Evolutionary conservation across 2,329 filamentous ascomycete genomes (phyloP).

Genomic region (Pezicula carpinea): DNA sequence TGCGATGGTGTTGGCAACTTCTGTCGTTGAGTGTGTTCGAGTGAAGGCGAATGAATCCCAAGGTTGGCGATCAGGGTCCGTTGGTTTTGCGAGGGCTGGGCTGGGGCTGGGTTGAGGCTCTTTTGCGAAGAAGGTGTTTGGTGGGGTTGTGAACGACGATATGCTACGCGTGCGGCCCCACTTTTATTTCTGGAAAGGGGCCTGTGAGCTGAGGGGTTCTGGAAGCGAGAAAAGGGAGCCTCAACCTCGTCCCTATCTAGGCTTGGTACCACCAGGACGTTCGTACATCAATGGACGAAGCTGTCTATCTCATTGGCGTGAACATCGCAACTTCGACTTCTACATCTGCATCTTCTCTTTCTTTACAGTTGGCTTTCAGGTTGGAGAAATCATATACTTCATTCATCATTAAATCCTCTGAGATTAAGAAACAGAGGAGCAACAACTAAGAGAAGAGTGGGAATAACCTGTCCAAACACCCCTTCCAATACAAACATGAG

Average conservation of each 20-base stretch:
- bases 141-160: neutral
- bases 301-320: too few relatives aligned
- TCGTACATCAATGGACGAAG: too few relatives aligned
- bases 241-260: too few relatives aligned
- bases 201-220: neutral
- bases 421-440: neutral
- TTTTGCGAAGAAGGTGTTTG: neutral
- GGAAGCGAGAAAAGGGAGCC: neutral
- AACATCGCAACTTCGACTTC: too few relatives aligned
- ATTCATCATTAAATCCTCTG: neutral
- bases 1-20: slow-evolving; percentile 21
- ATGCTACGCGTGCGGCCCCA: neutral
- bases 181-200: neutral
- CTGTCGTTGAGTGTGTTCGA: slow-evolving; percentile 6
- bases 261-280: too few relatives aligned
- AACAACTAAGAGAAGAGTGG: neutral
- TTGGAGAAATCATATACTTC: too few relatives aligned
- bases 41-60: neutral
- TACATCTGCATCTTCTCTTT: too few relatives aligned
- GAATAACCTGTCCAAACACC: neutral
- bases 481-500: too few relatives aligned
- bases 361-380: too few relatives aligned
- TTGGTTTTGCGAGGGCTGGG: neutral
- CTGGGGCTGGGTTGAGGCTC: neutral
- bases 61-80: neutral